Evolutionary conservation across 2,329 filamentous ascomycete species (phyloP), one percentile per base, ranked within the genome.

Genomic region (Pyrenochaeta sp.): DNA sequence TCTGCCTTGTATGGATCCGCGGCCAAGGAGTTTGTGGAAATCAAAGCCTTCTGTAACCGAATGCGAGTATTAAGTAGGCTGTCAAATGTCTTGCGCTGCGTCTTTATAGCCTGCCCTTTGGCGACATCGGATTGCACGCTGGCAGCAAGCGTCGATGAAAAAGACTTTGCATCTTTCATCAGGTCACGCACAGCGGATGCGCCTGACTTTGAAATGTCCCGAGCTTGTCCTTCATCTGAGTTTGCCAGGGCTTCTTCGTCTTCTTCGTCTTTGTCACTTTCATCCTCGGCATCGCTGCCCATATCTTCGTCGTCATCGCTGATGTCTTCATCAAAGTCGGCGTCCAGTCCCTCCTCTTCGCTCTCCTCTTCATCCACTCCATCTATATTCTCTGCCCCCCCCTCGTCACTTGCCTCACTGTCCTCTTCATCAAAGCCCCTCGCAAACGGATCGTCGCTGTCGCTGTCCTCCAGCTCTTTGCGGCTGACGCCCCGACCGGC

Each of bases 61-160:
- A 99, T 97, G 17, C 95, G 88, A 12, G 92, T 85, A 77, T 97
- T 96, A 29, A 99, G 83, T 0, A 98, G 85, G 0, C 90, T 86
- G 64, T 98, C 94, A 69, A 97, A 99, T 0, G 89, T 87, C 57
- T 88, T 89, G 45, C 92, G 87, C 77, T 99, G 95, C 51, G 87
- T 82, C 66, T 92, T 94, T 32, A 99, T 91, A 0, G 94, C 94
- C 49, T 85, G 79, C 11, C 95, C 95, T 76, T 98, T 98, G 36
- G 88, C 86, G 4, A 90, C 87, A 71, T 98, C 95, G 47, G 86
- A 86, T 68, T 89, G 87, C 46, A 87, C 87, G 1, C 89, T 88
- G 68, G 88, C 82, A 1, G 85, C 84, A 35, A 90, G 79, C 7
- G 85, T 87, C 15, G 85, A 83, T 6, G 88, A 81, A 32, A 91